These are phyloP conservation scores for Yarrowia osloensis DNA, from an alignment of 805 yeast species.

Conservation along the genomic window DNA sequence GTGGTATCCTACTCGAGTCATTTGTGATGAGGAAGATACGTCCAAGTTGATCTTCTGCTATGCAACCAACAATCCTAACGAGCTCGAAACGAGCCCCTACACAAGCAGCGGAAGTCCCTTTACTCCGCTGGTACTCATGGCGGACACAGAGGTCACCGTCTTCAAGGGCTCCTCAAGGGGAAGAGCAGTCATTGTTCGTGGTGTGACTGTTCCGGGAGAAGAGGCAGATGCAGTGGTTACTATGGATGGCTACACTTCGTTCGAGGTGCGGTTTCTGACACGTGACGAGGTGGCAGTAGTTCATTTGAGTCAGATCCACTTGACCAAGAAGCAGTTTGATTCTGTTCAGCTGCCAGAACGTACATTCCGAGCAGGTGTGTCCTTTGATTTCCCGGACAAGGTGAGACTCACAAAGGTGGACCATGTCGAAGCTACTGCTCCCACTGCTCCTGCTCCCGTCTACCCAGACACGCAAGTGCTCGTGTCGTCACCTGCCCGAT, in stretches of 20 bases:
- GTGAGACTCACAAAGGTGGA: neutral
- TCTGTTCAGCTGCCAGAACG: neutral
- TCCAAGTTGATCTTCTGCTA: neutral
- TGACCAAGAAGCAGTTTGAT: neutral
- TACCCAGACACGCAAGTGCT: neutral
- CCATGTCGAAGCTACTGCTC: neutral
- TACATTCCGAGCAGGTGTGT: neutral
- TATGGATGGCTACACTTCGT: constrained; percentile 12
- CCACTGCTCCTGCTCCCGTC: neutral
- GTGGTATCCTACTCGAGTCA: neutral
- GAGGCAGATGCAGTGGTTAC: neutral
- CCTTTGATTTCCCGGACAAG: neutral
- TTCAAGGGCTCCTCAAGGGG: neutral
- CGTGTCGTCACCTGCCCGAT: neutral
- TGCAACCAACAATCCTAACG: neutral
- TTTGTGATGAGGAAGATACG: neutral
- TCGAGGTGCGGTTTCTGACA: neutral
- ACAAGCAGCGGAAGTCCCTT: neutral
- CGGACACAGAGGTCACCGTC: neutral
- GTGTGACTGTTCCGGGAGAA: neutral
- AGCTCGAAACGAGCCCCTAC: neutral
- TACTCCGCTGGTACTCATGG: neutral
- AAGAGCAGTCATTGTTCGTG: neutral
- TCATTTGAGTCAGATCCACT: neutral
- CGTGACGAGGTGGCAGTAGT: neutral